phyloP scores from a whole-genome alignment of 768 basidiomycete genomes.

The Lyophyllum shimeji region DNA sequence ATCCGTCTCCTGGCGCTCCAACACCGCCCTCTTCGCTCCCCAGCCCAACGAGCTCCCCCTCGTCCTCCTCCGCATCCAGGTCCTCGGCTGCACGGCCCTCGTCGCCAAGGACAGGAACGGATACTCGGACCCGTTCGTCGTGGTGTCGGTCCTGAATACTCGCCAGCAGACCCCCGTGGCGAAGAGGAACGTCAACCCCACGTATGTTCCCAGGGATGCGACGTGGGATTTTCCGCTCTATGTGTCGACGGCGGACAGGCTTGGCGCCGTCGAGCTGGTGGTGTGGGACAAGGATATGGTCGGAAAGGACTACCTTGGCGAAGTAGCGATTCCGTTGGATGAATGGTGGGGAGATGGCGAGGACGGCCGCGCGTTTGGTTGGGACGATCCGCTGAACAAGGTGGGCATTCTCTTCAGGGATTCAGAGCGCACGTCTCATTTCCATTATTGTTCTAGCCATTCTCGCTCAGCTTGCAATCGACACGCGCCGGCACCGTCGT shows the following conservation, averaged over 20 bases:
- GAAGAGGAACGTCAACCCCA: constrained; percentile 71
- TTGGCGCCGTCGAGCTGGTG: constrained; percentile 79
- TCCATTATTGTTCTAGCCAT: not conserved
- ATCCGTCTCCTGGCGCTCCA: not conserved
- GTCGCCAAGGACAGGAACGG: constrained; percentile 65
- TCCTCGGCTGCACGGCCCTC: constrained; percentile 63
- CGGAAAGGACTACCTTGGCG: constrained; percentile 92
- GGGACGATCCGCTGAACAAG: constrained; percentile 65
- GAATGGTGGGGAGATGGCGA: constrained; percentile 62
- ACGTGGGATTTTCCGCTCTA: constrained; percentile 92
- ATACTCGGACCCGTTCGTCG: constrained; percentile 74
- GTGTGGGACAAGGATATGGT: constrained; percentile 94
- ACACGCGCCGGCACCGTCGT: constrained; percentile 39
- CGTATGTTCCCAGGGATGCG: constrained; percentile 63
- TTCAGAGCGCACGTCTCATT: not conserved
- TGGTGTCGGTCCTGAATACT: constrained; percentile 54
- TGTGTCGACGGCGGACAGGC: constrained; percentile 66
- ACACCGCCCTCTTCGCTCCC: constrained; percentile 1
- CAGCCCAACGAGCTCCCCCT: constrained; percentile 42
- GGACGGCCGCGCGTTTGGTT: constrained; percentile 37
- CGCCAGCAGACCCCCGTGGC: constrained; percentile 73
- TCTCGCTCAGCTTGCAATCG: constrained; percentile 35
- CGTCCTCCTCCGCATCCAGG: constrained; percentile 66
- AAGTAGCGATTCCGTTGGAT: constrained; percentile 73
- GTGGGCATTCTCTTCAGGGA: constrained; percentile 37